phyloP scores from a whole-genome alignment of 108 stramenopile genomes.

The Cyclostephanos tholiformis region DNA sequence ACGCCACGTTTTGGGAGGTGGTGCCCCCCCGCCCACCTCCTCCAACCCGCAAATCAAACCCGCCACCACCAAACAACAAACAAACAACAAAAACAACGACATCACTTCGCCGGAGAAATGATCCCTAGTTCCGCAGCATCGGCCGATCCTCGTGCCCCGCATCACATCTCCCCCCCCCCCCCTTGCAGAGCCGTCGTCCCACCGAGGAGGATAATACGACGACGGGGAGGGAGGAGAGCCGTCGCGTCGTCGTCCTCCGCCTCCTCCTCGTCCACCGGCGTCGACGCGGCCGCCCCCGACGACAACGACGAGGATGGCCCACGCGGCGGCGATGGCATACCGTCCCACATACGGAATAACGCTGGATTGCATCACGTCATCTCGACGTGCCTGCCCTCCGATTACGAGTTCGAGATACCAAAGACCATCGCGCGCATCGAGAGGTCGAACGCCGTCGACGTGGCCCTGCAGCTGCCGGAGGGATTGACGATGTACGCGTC shows the following conservation, averaged over 20 bases:
- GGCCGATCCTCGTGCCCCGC: too few species aligned
- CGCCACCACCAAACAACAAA: too few species aligned
- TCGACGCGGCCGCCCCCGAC: neutral
- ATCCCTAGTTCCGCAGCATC: too few species aligned
- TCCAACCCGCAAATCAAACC: too few species aligned
- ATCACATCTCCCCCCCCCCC: too few species aligned
- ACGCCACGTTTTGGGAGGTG: too few species aligned
- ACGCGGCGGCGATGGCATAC: conserved; percentile 11
- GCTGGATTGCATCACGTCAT: conserved; percentile 40
- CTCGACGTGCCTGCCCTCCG: conserved; percentile 65
- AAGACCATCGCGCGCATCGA: conserved; percentile 90
- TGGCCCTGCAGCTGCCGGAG: conserved; percentile 98
- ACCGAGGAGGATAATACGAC: conserved; percentile 1
- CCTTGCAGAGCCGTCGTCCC: neutral
- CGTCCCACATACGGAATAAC: conserved; percentile 37
- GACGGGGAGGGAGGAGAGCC: neutral
- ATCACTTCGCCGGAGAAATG: too few species aligned
- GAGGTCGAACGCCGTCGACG: conserved; percentile 36
- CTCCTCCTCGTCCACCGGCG: neutral
- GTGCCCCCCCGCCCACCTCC: too few species aligned
- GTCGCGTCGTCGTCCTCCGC: neutral
- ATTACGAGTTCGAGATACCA: conserved; percentile 84
- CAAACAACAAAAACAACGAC: too few species aligned
- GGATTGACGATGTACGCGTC: conserved; percentile 95
- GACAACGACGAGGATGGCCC: neutral